A percentile compares a stretch with the other conserved stretches of the same genome.
These are phyloP conservation scores for Pseudoneurospora amorphoporcata DNA, from an alignment of 495 filamentous ascomycete species.

Conservation along the genomic window DNA sequence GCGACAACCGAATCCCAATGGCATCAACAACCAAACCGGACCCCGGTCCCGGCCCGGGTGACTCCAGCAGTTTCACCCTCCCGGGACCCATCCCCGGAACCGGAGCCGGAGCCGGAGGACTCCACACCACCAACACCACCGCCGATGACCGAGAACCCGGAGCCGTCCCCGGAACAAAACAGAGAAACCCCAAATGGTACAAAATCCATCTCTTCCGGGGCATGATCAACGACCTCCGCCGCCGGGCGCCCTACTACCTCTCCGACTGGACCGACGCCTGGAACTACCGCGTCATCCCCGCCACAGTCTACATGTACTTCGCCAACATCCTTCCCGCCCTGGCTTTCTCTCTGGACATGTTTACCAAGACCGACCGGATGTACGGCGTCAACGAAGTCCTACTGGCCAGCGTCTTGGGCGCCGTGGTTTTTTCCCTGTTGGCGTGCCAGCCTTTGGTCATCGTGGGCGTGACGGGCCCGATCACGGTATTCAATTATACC, in stretches of 20 bases:
- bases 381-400: conserved; percentile 83
- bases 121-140: conserved; percentile 7
- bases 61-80: neutral
- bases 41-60: conserved; percentile 4
- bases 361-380: conserved; percentile 62
- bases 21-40: neutral
- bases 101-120: conserved; percentile 11
- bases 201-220: conserved; percentile 49
- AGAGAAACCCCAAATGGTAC: conserved; percentile 40
- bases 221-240: conserved; percentile 65
- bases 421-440: conserved; percentile 64
- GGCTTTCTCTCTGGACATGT: conserved; percentile 82
- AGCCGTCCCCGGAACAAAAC: neutral
- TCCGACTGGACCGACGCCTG: conserved; percentile 77
- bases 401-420: conserved; percentile 64
- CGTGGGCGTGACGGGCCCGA: conserved; percentile 84
- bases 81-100: neutral
- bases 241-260: conserved; percentile 62
- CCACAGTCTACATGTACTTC: conserved; percentile 85
- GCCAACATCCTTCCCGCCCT: conserved; percentile 76
- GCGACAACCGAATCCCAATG: neutral
- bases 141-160: conserved; percentile 3
- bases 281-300: conserved; percentile 75
- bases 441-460: conserved; percentile 77
- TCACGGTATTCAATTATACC: conserved; percentile 82